Base-by-base conservation (phyloP, 2,329 filamentous ascomycete species). In the Taxawa tesnikishii region DNA sequence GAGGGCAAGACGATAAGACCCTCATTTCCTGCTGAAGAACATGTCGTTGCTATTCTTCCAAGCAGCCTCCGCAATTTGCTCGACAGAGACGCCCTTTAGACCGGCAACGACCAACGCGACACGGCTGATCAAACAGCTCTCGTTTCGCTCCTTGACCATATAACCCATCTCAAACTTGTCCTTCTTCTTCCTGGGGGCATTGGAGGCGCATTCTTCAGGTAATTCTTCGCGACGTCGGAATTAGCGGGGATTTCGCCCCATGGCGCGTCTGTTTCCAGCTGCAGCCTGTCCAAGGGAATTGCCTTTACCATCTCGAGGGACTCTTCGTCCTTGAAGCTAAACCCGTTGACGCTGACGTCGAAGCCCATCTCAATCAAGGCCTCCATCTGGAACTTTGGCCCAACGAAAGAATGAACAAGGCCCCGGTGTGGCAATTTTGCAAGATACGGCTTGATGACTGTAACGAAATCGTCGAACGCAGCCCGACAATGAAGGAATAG, bases 61-160 rank as follows among this genome's bases (percentile, higher is more conserved):
- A 5, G 57, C 54, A 2, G 52, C 55, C 6, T 57, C 46, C 0
- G 53, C 55, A 15, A 69, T 54, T 28, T 67, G 56, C 13, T 65
- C 54, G 0, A 67, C 51, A 2, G 40, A 26, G 2, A 60, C 25
- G 0, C 56, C 62, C 37, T 63, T 67, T 30, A 70, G 33, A 6
- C 65, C 65, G 3, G 65, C 65, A 4, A 68, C 62, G 1, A 67
- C 47, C 29, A 57, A 48, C 1, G 62, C 65, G 19, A 70, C 63
- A 28, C 57, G 49, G 25, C 59, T 59, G 9, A 70, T 63, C 0
- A 47, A 49, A 38, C 64, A 68, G 29, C 64, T 68, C 42, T 70
- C 65, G 38, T 69, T 68, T 25, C 63, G 47, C 35, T 62, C 60
- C 40, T 69, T 70, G 2, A 70, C 54, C 62, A 68, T 66, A 18